Base-by-base conservation (phyloP, 2,329 filamentous ascomycete species). In the Colletotrichum tropicicola region DNA sequence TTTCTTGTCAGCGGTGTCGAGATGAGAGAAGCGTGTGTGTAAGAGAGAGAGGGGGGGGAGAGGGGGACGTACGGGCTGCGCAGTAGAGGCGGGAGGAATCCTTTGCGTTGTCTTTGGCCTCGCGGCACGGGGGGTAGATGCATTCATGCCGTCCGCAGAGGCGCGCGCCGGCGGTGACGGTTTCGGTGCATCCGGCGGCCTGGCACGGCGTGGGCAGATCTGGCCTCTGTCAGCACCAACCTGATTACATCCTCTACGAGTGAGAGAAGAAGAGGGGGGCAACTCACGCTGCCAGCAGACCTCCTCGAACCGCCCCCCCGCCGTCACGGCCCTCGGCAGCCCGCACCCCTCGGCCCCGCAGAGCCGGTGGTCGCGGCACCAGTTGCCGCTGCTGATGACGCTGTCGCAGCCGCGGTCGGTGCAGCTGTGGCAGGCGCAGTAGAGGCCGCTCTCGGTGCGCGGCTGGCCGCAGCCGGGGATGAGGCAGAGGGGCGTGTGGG, bases 381-480 rank as follows among this genome's bases (percentile, higher is more conserved):
- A 71, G 51, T 59, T 37, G 10, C 65, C 68, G 23, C 58, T 55
- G 56, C 25, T 45, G n/a, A 69, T 69, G 30, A 68, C 63, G n/a
- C 17, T 23, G 5, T 52, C 41, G 37, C 69, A 71, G 41, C 62
- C 55, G 13, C 10, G 12, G 17, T 60, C 47, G 35, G 43, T 17
- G 41, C 69, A 71, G 53, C 54, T 67, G 45, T 71, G 69, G 4
- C 39, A 15, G 4, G 49, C 10, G 19, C 69, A 71, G 41, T 63
- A 68, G 9, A 59, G 48, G 28, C 66, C 68, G 6, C 52, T 41
- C 5, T 49, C 48, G 25, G 60, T 53, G 23, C 57, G 59, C 1
- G 62, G 60, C 6, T 56, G 57, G 10, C 27, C 51, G 45, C 70
- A 71, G 10, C 41, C 27, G 9, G 65, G 48, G 45, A 67, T 62